A percentile compares a stretch with the other conserved stretches of the same genome.
These are phyloP conservation scores for Xylariaceae sp. DNA, from an alignment of 2,329 filamentous ascomycete species.

Conservation along the genomic window DNA sequence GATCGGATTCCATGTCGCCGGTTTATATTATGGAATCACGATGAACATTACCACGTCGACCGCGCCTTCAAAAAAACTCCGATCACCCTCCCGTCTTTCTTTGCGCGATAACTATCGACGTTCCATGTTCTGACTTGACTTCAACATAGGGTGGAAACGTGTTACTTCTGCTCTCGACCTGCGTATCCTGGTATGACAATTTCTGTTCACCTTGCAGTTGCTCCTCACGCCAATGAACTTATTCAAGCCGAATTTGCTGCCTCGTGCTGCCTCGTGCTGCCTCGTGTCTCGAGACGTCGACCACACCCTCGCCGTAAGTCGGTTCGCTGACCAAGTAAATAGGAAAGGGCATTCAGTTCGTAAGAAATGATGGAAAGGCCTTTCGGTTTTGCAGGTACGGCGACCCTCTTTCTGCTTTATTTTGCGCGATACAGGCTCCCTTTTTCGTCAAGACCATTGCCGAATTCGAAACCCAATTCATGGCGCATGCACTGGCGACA, in stretches of 20 bases:
- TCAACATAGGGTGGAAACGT: constrained; percentile 52
- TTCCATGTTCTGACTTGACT: constrained; percentile 6
- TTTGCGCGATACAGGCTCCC: neutral
- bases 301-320: neutral
- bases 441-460: neutral
- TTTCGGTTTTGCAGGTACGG: constrained; percentile 21
- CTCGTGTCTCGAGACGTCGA: neutral
- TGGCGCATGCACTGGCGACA: neutral
- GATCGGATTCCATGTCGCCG: neutral
- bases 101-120: neutral
- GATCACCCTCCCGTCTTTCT: neutral
- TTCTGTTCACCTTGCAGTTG: too few relatives aligned
- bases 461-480: neutral
- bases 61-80: neutral
- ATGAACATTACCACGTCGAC: neutral
- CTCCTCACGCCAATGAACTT: neutral
- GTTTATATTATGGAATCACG: neutral
- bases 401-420: neutral
- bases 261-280: neutral
- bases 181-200: constrained; percentile 51
- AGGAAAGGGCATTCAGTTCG: constrained; percentile 21
- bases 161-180: constrained; percentile 65
- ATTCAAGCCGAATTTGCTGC: neutral
- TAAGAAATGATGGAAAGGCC: constrained; percentile 20
- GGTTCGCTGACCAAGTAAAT: constrained; percentile 1